Evolutionary conservation across 768 basidiomycete genomes (phyloP).

Genomic region (Xerocomus spinulosus): DNA sequence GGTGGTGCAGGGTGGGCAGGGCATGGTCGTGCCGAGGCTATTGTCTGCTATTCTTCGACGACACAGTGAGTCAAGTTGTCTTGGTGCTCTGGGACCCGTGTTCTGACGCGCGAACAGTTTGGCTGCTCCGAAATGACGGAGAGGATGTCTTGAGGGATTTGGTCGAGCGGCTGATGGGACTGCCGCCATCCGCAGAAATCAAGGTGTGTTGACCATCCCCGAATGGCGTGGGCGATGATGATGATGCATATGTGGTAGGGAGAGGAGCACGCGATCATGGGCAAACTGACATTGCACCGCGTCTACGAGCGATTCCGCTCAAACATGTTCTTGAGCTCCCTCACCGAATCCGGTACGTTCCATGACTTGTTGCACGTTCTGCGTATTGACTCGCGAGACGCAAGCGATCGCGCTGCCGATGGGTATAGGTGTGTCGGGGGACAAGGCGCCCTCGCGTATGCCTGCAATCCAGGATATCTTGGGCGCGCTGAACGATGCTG

Average conservation of each 20-base stretch:
- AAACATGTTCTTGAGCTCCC: conserved; percentile 87
- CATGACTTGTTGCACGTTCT: not conserved
- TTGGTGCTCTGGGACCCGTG: conserved; percentile 2
- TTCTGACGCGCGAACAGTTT: conserved; percentile 42
- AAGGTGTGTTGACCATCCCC: conserved; percentile 38
- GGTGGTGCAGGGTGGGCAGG: conserved; percentile 31
- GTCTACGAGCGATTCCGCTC: conserved; percentile 74
- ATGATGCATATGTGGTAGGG: conserved; percentile 54
- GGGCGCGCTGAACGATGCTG: conserved; percentile 59
- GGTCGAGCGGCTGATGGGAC: conserved; percentile 51
- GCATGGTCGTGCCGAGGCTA: conserved; percentile 56
- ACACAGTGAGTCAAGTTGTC: conserved; percentile 48
- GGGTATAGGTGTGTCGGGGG: conserved; percentile 68
- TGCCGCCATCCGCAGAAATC: conserved; percentile 53
- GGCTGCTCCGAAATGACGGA: conserved; percentile 57
- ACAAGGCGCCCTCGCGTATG: conserved; percentile 34
- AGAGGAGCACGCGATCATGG: conserved; percentile 71
- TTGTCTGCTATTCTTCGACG: conserved; percentile 60
- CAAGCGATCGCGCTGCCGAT: conserved; percentile 81
- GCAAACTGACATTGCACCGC: conserved; percentile 70
- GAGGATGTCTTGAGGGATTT: conserved; percentile 49
- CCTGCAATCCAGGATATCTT: conserved; percentile 55
- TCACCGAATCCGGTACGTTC: conserved; percentile 82
- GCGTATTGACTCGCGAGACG: conserved; percentile 7
- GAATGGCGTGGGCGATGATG: not conserved